phyloP scores from a whole-genome alignment of 441 rosid genomes.

The Mallotus repandus region DNA sequence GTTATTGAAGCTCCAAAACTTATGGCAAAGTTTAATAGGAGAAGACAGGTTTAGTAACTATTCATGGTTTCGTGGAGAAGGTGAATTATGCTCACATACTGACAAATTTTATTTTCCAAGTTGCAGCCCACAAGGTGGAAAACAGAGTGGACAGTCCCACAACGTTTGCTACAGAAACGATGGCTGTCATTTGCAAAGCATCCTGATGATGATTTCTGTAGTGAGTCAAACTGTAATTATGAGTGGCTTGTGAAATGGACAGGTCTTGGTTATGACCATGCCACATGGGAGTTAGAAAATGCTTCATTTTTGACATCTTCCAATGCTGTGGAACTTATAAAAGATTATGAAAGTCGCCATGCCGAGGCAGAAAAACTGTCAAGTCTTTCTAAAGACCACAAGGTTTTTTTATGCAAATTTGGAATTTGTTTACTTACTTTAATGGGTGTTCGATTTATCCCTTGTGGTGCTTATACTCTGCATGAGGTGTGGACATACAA shows the following conservation, averaged over 20 bases:
- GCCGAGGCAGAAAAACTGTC: conserved; percentile 3
- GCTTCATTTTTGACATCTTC: conserved; percentile 28
- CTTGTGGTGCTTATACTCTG: neutral
- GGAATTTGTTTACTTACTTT: neutral
- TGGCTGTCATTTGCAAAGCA: conserved; percentile 16
- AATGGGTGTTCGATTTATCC: neutral
- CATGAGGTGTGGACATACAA: too few species aligned
- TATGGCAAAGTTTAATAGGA: conserved; percentile 28
- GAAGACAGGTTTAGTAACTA: conserved; percentile 22
- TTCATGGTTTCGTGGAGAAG: neutral
- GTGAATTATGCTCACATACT: neutral
- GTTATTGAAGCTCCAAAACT: conserved; percentile 27
- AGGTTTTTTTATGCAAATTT: conserved; percentile 14
- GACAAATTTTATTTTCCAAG: neutral
- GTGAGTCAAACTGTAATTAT: conserved; percentile 12
- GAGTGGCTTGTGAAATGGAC: conserved; percentile 43
- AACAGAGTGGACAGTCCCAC: conserved; percentile 34
- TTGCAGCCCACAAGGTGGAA: conserved; percentile 30
- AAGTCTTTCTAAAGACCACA: conserved; percentile 6
- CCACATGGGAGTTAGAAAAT: conserved; percentile 41
- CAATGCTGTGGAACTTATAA: conserved; percentile 26
- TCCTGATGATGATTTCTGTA: neutral
- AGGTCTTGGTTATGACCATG: conserved; percentile 38
- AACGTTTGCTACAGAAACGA: conserved; percentile 32
- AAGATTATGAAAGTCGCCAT: conserved; percentile 32